Percentiles rank a stretch among this genome's conserved stretches.
These are phyloP conservation scores for Boletus coccyginus DNA, from an alignment of 768 basidiomycete species.

Conservation along the genomic window DNA sequence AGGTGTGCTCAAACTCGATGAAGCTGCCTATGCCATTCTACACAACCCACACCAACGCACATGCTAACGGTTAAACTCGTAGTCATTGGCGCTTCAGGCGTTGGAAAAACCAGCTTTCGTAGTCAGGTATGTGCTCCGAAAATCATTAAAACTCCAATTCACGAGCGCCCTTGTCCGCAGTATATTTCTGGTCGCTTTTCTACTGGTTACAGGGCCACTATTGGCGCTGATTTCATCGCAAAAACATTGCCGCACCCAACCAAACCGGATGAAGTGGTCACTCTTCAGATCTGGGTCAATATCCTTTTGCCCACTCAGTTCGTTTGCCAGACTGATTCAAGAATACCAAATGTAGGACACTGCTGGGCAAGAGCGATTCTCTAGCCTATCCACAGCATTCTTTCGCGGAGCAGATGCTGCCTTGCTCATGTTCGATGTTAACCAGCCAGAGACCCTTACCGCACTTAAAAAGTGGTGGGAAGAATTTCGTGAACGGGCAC, in stretches of 20 bases:
- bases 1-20: slow-evolving; percentile 9
- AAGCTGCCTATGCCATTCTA: slow-evolving; percentile 15
- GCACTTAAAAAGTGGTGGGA: slow-evolving; percentile 74
- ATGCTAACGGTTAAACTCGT: slow-evolving; percentile 82
- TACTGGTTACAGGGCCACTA: slow-evolving; percentile 77
- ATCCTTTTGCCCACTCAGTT: background rate
- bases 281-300: slow-evolving; percentile 67
- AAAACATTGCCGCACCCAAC: slow-evolving; percentile 66
- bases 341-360: slow-evolving; percentile 54
- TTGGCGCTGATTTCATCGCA: slow-evolving; percentile 86
- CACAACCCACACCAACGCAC: slow-evolving; percentile 7
- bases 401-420: slow-evolving; percentile 85
- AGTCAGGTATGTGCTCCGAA: slow-evolving; percentile 51
- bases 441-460: slow-evolving; percentile 55
- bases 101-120: slow-evolving; percentile 84
- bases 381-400: slow-evolving; percentile 76
- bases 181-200: slow-evolving; percentile 78
- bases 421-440: slow-evolving; percentile 79
- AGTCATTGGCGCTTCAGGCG: slow-evolving; percentile 76
- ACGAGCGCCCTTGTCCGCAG: slow-evolving; percentile 32
- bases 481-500: slow-evolving; percentile 67
- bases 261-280: slow-evolving; percentile 52
- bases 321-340: slow-evolving; percentile 3
- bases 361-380: slow-evolving; percentile 87
- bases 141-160: background rate